These are phyloP conservation scores for Penicillium sp. DNA, from an alignment of 2,329 filamentous ascomycete species.

Conservation along the genomic window DNA sequence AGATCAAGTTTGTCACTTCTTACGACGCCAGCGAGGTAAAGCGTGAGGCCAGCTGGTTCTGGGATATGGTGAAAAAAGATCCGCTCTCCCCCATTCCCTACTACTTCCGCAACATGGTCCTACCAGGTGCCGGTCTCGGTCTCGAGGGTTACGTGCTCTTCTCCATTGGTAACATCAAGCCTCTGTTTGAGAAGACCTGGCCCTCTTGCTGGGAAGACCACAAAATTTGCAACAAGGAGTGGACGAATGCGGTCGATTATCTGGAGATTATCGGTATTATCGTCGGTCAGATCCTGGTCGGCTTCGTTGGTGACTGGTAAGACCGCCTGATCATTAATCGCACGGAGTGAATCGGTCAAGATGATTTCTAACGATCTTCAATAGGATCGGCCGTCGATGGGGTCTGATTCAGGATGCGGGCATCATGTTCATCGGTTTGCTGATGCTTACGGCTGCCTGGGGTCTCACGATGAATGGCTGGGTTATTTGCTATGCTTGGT, in stretches of 20 bases:
- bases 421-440: slow-evolving; percentile 88
- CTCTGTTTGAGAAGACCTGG: slow-evolving; percentile 72
- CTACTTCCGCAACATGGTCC: slow-evolving; percentile 85
- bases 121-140: slow-evolving; percentile 85
- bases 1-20: slow-evolving; percentile 66
- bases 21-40: slow-evolving; percentile 66
- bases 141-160: slow-evolving; percentile 95
- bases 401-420: slow-evolving; percentile 90
- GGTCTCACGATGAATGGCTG: slow-evolving; percentile 80
- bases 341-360: background rate
- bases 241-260: slow-evolving; percentile 80
- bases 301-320: slow-evolving; percentile 66
- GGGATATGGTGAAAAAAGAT: slow-evolving; percentile 77
- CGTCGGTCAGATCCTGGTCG: slow-evolving; percentile 81
- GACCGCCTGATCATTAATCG: slow-evolving; percentile 8
- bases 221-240: slow-evolving; percentile 66
- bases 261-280: slow-evolving; percentile 94
- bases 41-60: slow-evolving; percentile 61
- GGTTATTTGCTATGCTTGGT: slow-evolving; percentile 96
- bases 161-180: slow-evolving; percentile 88
- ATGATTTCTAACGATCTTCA: slow-evolving; percentile 3
- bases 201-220: slow-evolving; percentile 67
- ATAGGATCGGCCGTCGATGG: slow-evolving; percentile 81
- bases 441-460: slow-evolving; percentile 91
- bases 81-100: slow-evolving; percentile 75